Percentiles rank a stretch among this genome's conserved stretches.
These are phyloP conservation scores for Pseudogymnoascus sp. DNA, from an alignment of 2,329 filamentous ascomycete genomes.

Conservation along the genomic window DNA sequence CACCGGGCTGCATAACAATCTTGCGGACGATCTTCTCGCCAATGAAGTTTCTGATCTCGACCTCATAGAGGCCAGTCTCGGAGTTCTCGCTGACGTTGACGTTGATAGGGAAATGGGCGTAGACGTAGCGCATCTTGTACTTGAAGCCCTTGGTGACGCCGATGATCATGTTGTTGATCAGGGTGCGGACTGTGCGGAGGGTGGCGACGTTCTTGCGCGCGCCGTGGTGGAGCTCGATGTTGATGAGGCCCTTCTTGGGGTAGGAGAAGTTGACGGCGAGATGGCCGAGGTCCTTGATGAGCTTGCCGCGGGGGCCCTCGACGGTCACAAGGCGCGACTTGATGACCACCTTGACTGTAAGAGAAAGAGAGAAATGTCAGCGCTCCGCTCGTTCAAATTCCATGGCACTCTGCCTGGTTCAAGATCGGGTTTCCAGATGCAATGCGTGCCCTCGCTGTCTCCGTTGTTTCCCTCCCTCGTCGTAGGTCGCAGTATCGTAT, in stretches of 20 bases:
- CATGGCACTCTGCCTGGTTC: background rate
- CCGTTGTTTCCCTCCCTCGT: constrained; percentile 11
- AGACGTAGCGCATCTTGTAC: constrained; percentile 99
- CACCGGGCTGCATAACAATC: constrained; percentile 80
- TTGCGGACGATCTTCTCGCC: constrained; percentile 98
- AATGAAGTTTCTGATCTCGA: constrained; percentile 99
- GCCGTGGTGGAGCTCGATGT: constrained; percentile 98
- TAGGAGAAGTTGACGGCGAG: constrained; percentile 91
- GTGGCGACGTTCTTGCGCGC: constrained; percentile 95
- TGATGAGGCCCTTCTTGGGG: constrained; percentile 77
- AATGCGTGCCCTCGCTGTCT: constrained; percentile 2
- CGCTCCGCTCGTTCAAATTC: constrained; percentile 12
- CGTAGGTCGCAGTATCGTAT: background rate
- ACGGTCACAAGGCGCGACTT: constrained; percentile 95
- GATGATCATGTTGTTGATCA: constrained; percentile 98
- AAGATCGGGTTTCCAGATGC: background rate
- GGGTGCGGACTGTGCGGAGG: constrained; percentile 92
- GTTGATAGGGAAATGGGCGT: constrained; percentile 99
- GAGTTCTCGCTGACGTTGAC: constrained; percentile 96
- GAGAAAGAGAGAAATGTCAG: constrained; percentile 24
- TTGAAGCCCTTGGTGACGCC: constrained; percentile 99
- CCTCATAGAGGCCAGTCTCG: constrained; percentile 79
- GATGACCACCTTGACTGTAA: constrained; percentile 90
- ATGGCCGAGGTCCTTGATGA: constrained; percentile 93
- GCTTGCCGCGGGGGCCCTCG: constrained; percentile 87